phyloP scores from a whole-genome alignment of 2,329 filamentous ascomycete species.

The Didymella pinodella region DNA sequence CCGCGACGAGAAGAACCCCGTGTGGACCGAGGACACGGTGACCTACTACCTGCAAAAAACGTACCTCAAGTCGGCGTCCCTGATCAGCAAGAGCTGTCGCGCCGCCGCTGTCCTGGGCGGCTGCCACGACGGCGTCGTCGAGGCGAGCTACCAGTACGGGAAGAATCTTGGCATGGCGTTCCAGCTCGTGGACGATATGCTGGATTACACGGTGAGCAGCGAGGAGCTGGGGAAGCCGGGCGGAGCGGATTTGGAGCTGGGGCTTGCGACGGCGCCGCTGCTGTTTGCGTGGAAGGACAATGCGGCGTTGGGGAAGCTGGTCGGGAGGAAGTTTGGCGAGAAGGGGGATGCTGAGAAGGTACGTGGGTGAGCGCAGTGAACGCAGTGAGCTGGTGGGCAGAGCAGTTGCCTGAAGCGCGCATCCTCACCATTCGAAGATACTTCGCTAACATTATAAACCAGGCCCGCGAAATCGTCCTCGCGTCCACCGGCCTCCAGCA shows the following conservation, averaged over 20 bases:
- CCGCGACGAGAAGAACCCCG: conserved; percentile 81
- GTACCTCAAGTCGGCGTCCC: conserved; percentile 92
- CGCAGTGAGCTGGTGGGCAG: neutral
- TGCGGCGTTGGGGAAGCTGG: conserved; percentile 82
- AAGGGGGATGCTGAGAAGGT: conserved; percentile 88
- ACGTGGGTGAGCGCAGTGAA: conserved; percentile 45
- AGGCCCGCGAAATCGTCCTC: conserved; percentile 88
- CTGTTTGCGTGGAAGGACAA: conserved; percentile 95
- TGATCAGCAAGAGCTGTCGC: conserved; percentile 96
- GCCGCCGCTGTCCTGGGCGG: conserved; percentile 87
- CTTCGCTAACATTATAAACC: neutral
- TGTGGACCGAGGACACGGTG: conserved; percentile 87
- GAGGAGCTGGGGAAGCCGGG: conserved; percentile 92
- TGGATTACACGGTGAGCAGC: conserved; percentile 90
- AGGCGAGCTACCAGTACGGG: conserved; percentile 90
- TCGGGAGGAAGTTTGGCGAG: conserved; percentile 86
- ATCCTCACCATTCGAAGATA: too few relatives aligned
- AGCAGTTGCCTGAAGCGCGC: neutral
- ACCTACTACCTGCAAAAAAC: conserved; percentile 98
- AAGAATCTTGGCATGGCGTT: conserved; percentile 94
- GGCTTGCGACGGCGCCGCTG: conserved; percentile 90
- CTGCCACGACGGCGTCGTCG: conserved; percentile 77
- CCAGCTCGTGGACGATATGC: conserved; percentile 96
- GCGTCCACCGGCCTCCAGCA: conserved; percentile 89
- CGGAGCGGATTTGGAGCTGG: conserved; percentile 90